phyloP scores from a whole-genome alignment of 768 basidiomycete genomes.

The Russula dissimulans region DNA sequence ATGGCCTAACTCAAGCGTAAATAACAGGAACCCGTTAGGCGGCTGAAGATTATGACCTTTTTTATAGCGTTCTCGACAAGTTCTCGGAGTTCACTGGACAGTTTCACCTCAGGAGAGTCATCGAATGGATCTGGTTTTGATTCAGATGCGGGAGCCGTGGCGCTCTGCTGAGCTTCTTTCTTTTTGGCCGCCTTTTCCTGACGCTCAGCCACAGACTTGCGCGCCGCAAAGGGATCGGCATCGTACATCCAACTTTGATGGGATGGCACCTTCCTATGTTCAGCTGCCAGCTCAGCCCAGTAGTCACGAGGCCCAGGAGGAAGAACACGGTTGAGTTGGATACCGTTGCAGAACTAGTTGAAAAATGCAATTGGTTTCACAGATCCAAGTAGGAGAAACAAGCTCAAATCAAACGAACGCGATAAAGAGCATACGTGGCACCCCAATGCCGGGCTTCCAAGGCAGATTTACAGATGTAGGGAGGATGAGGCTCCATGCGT shows the following conservation, averaged over 20 bases:
- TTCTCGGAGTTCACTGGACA: slow-evolving; percentile 69
- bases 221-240: slow-evolving; percentile 77
- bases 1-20: slow-evolving; percentile 34
- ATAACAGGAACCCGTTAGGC: not conserved
- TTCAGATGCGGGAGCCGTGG: slow-evolving; percentile 5
- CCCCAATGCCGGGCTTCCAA: slow-evolving; percentile 88
- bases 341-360: slow-evolving; percentile 60
- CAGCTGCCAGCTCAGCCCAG: slow-evolving; percentile 66
- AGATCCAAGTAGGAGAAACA: slow-evolving; percentile 5
- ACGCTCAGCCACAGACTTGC: slow-evolving; percentile 53
- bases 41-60: slow-evolving; percentile 37
- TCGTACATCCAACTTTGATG: slow-evolving; percentile 82
- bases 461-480: slow-evolving; percentile 54
- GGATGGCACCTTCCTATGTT: slow-evolving; percentile 57
- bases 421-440: slow-evolving; percentile 78
- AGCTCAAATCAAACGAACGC: slow-evolving; percentile 45
- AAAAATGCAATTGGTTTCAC: slow-evolving; percentile 22
- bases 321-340: slow-evolving; percentile 64
- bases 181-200: slow-evolving; percentile 48
- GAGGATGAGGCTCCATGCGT: slow-evolving; percentile 64
- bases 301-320: slow-evolving; percentile 83
- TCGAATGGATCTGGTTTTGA: slow-evolving; percentile 32
- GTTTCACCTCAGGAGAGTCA: slow-evolving; percentile 66
- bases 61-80: slow-evolving; percentile 75
- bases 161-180: slow-evolving; percentile 24